A percentile compares a stretch with the other conserved stretches of the same genome.
Conservation (phyloP, 768 basidiomycete species). For the Coprinopsis cinerea region DNA sequence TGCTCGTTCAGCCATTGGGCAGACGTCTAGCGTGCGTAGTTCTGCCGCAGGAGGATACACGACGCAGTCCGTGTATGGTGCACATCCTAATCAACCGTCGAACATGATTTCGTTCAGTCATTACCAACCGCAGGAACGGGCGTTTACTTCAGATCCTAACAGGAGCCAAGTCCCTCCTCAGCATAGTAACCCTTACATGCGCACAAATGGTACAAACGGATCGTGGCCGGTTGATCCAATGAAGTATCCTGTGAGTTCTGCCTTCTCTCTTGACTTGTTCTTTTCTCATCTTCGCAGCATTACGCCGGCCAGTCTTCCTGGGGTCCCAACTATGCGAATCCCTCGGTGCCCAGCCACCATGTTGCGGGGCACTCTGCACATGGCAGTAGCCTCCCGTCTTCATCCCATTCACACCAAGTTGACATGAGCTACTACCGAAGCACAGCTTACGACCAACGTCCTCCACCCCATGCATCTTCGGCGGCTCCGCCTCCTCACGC, state of each 20-base stretch:
- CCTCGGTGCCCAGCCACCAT: background rate
- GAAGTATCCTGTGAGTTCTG: conserved; percentile 1
- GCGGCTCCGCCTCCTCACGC: too few relatives aligned
- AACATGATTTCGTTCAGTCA: conserved; percentile 37
- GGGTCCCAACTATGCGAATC: background rate
- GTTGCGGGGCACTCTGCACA: too few relatives aligned
- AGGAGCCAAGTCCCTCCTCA: background rate
- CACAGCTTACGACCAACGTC: background rate
- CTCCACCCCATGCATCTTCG: background rate
- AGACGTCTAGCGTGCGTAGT: conserved; percentile 7
- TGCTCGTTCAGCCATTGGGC: background rate
- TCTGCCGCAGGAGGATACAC: conserved; percentile 3
- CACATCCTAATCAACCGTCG: background rate
- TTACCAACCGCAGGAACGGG: conserved; percentile 40
- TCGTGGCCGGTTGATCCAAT: background rate
- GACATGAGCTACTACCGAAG: background rate
- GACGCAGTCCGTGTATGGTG: background rate
- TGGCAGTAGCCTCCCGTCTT: too few relatives aligned
- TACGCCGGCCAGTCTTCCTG: background rate
- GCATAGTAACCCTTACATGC: conserved; percentile 3
- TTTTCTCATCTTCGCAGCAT: background rate
- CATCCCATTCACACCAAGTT: background rate
- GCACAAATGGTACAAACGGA: background rate
- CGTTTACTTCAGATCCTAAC: conserved; percentile 20
- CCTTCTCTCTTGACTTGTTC: background rate